Evolutionary conservation across 2,329 filamentous ascomycete species (phyloP), one percentile per base, ranked within the genome.

Genomic region (Scedosporium dehoogii): DNA sequence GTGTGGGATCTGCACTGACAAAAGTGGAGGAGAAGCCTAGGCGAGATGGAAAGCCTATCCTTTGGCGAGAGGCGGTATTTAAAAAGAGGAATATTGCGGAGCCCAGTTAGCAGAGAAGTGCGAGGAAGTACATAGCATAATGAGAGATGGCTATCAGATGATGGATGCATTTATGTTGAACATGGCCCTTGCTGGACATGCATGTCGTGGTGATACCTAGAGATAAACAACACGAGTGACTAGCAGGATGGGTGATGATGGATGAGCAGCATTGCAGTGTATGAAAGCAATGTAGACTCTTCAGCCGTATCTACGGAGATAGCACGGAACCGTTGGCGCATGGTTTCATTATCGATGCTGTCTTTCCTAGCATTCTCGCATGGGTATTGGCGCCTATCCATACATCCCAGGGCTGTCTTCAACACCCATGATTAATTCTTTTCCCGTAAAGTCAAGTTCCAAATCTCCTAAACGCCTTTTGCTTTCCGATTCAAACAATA

Each of bases 81-180:
- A 18, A 48, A 48, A 48, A 38, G 33, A 38, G 33, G 33, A 38
- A 38, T 38, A 12, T 38, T 12, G 33, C 6, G 18, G 16, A 48
- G 16, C 44, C 4, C 4, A 12, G 33, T 38, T 48, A 18, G 6
- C 6, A 21, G 16, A n/a, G 44, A 48, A 12, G 6, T 12, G 25
- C 18, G 10, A 18, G n/a, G 2, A 6, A 18, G 18, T 55, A 58
- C 38, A 46, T 61, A 41, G 29, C 42, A 46, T 48, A 53, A 59
- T 62, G 21, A 63, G 29, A 58, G 14, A 6, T 56, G 58, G 57
- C 27, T 18, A 44, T 18, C 56, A 38, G 16, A 58, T 58, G 56
- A 48, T 21, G 44, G 44, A 18, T 41, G 25, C 23, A 18, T 58
- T 58, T 18, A 38, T 5, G 18, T 57, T 27, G 23, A 57, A n/a